phyloP scores from a whole-genome alignment of 768 basidiomycete genomes.

The Mycena polygramma region DNA sequence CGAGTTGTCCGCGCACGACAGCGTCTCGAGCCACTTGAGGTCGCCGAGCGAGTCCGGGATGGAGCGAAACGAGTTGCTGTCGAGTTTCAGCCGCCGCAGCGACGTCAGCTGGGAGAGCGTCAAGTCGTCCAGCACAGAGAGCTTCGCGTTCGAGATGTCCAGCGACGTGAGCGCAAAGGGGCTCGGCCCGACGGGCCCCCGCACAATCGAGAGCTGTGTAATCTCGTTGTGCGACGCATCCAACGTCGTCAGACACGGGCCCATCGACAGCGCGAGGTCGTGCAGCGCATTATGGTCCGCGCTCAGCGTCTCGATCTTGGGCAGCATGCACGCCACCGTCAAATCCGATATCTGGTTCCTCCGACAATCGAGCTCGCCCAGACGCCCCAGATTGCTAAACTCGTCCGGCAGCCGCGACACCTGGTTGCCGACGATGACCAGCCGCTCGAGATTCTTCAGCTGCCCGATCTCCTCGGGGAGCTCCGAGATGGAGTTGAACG shows the following conservation, averaged over 20 bases:
- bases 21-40: constrained; percentile 73
- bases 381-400: constrained; percentile 65
- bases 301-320: constrained; percentile 73
- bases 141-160: constrained; percentile 89
- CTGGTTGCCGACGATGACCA: constrained; percentile 90
- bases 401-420: constrained; percentile 78
- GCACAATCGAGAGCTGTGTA: constrained; percentile 77
- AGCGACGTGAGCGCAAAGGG: constrained; percentile 78
- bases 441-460: constrained; percentile 74
- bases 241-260: constrained; percentile 72
- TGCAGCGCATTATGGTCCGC: constrained; percentile 90
- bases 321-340: constrained; percentile 74
- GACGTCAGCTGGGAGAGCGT: constrained; percentile 80
- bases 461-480: constrained; percentile 86
- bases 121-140: constrained; percentile 84
- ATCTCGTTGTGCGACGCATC: constrained; percentile 92
- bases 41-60: constrained; percentile 89
- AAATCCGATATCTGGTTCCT: constrained; percentile 88
- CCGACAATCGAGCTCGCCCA: constrained; percentile 85
- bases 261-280: constrained; percentile 83
- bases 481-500: constrained; percentile 90
- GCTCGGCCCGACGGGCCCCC: constrained; percentile 57
- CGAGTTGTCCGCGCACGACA: constrained; percentile 94
- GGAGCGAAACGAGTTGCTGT: constrained; percentile 88
- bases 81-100: constrained; percentile 79